These are phyloP conservation scores for Pelargonium australe DNA, from an alignment of 441 rosid genomes.

Conservation along the genomic window DNA sequence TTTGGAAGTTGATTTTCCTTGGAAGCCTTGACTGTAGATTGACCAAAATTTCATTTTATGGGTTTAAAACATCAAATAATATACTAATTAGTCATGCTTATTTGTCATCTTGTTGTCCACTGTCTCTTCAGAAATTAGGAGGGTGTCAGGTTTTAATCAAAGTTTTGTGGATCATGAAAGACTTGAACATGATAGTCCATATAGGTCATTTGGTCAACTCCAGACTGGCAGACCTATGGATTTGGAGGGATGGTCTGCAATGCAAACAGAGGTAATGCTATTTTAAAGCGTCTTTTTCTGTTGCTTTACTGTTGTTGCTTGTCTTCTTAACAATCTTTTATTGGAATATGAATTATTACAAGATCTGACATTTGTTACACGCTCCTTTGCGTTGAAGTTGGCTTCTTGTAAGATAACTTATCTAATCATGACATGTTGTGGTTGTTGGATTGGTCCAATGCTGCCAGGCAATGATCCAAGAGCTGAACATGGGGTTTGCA, in stretches of 20 bases:
- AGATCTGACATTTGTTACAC: not conserved
- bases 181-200: slow-evolving; percentile 77
- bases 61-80: not conserved
- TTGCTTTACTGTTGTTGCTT: not conserved
- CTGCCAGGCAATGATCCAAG: not conserved
- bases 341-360: not conserved
- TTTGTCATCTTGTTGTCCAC: slow-evolving; percentile 13
- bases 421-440: not conserved
- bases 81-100: not conserved
- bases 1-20: slow-evolving; percentile 1
- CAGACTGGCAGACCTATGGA: slow-evolving; percentile 68
- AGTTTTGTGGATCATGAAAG: slow-evolving; percentile 65
- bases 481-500: not conserved
- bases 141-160: slow-evolving; percentile 40
- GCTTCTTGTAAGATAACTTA: not conserved
- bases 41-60: not conserved
- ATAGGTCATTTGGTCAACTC: slow-evolving; percentile 64
- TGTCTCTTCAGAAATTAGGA: slow-evolving; percentile 66
- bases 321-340: not conserved
- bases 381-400: not conserved
- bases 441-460: not conserved
- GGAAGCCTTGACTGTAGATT: not conserved
- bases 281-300: not conserved
- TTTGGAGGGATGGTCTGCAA: slow-evolving; percentile 64
- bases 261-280: slow-evolving; percentile 76